Conservation (phyloP, 169 alveolate species). For the Plasmodium gaboni region DNA sequence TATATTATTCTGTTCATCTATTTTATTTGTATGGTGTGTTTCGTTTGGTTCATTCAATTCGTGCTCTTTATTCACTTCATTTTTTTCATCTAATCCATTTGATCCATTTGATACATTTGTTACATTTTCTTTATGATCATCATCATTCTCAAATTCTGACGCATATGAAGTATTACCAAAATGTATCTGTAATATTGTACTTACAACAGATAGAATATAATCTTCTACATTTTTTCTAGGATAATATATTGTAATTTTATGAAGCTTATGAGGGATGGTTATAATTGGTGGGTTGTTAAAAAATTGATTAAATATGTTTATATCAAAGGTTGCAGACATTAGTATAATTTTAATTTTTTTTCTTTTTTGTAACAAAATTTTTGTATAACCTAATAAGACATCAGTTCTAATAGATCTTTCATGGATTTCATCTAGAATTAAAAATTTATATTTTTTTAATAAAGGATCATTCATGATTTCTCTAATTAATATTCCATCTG, state of each 20-base stretch:
- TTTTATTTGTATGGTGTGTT: neutral
- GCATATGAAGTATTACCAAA: constrained; percentile 78
- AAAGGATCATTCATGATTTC: constrained; percentile 91
- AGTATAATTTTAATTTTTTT: constrained; percentile 91
- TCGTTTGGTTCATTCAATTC: neutral
- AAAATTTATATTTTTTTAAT: constrained; percentile 88
- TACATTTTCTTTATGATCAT: neutral
- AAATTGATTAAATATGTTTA: constrained; percentile 87
- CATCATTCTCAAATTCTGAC: neutral
- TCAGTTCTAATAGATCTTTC: constrained; percentile 96
- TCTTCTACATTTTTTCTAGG: constrained; percentile 87
- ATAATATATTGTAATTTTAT: constrained; percentile 84
- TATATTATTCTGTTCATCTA: neutral
- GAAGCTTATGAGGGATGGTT: constrained; percentile 62
- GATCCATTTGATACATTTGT: no score
- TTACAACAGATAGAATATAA: constrained; percentile 85
- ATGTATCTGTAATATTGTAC: constrained; percentile 84
- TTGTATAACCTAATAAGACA: constrained; percentile 92
- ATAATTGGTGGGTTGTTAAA: constrained; percentile 79
- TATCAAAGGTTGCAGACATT: constrained; percentile 95
- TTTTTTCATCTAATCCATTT: no score
- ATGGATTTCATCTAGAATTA: constrained; percentile 96
- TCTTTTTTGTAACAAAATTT: constrained; percentile 84
- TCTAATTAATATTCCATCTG: constrained; percentile 96
- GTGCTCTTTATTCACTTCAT: neutral